Base-by-base conservation (phyloP, 331 rosid genomes). In the Quercus tomentella region DNA sequence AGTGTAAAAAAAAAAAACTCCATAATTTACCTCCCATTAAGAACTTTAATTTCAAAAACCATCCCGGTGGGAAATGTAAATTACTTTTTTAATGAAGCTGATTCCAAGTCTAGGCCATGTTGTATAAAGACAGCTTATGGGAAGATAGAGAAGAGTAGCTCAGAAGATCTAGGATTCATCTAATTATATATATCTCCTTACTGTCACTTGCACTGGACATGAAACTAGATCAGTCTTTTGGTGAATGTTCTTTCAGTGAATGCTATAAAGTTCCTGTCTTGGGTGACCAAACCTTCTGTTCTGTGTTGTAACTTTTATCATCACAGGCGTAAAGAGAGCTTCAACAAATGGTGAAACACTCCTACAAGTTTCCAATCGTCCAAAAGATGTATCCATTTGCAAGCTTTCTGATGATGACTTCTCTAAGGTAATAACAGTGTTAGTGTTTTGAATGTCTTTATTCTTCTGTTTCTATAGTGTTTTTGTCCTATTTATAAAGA, bases 331-430 rank as follows among this genome's bases (percentile, higher is more conserved):
- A 71, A 81, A 71, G 30, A 80, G 82, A 75, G 21, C 72, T 51
- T 84, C 85, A 31, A 84, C 66, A 71, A 74, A 76, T 37, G 86
- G 75, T 66, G 88, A 81, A 82, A 75, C 86, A 77, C 45, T 84
- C 45, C 87, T 94, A 73, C 92, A 57, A 52, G 87, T 89, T 80
- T 81, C 83, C 70, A 78, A 80, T 82, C 82, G 72, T 77, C 87
- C 83, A 25, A 88, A 82, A 78, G 88, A 81, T 55, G 78, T 86
- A 41, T 86, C 88, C 56, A 84, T 92, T 70, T 72, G 80, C 81
- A 87, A 88, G 88, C 83, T 94, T 77, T 90, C 98, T 3, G 96
- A 94, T 56, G 96, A 81, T 76, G 87, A 90, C 80, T 90, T 94
- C 72, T 77, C 91, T 45, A 81, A 92, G 97, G 98, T 94, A 87